These are phyloP conservation scores for Yarrowia keelungensis DNA, from an alignment of 805 yeast species.

Conservation along the genomic window DNA sequence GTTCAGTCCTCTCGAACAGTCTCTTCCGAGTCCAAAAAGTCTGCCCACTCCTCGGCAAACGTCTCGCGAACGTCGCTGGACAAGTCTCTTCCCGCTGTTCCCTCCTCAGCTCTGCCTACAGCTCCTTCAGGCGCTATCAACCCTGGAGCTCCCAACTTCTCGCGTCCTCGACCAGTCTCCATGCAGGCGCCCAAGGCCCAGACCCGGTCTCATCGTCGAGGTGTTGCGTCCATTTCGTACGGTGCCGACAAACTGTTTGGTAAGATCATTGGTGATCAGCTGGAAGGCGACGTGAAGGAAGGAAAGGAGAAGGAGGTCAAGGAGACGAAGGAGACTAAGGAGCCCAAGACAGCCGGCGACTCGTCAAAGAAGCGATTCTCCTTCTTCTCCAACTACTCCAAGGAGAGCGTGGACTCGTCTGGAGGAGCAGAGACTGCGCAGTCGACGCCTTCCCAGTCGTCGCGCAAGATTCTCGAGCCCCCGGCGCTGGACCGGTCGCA, in stretches of 20 bases:
- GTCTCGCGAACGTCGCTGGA: background rate
- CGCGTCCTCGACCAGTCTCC: conserved; percentile 36
- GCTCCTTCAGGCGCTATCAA: conserved; percentile 12
- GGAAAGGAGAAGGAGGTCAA: conserved; percentile 5
- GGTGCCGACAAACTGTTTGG: conserved; percentile 45
- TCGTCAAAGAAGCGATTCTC: conserved; percentile 30
- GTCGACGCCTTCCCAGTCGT: conserved; percentile 30
- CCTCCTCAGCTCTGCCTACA: background rate
- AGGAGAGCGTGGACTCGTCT: conserved; percentile 26
- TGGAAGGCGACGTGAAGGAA: background rate
- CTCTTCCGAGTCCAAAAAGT: conserved; percentile 1
- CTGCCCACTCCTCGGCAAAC: conserved; percentile 11
- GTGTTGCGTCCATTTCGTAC: conserved; percentile 44
- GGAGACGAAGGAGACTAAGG: background rate
- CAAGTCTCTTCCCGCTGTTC: conserved; percentile 10
- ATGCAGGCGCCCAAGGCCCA: conserved; percentile 37
- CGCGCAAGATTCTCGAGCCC: conserved; percentile 43
- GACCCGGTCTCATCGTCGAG: conserved; percentile 43
- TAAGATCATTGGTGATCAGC: conserved; percentile 43
- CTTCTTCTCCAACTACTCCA: conserved; percentile 38
- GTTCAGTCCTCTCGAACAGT: background rate
- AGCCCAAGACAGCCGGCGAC: background rate
- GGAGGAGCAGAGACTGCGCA: conserved; percentile 4
- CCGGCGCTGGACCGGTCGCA: conserved; percentile 41
- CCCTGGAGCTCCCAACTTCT: conserved; percentile 32